Evolutionary conservation across 805 yeast genomes (phyloP).

Genomic region (Candida awuae): DNA sequence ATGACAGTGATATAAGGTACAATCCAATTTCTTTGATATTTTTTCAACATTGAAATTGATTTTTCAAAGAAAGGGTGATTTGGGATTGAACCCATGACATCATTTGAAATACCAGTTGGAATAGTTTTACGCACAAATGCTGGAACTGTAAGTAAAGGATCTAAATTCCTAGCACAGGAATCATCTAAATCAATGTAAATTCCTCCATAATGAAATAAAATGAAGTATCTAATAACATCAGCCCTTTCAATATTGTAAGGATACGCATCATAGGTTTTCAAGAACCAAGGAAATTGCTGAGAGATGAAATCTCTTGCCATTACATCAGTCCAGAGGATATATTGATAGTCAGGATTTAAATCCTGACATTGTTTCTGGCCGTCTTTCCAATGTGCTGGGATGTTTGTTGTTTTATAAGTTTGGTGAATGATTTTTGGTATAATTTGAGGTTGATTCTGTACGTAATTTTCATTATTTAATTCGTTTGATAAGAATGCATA

Average conservation of each 20-base stretch:
- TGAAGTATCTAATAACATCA: slow-evolving; percentile 84
- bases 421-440: slow-evolving; percentile 92
- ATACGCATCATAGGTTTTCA: slow-evolving; percentile 68
- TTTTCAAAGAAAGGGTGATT: slow-evolving; percentile 76
- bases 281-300: slow-evolving; percentile 80
- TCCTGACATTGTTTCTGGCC: slow-evolving; percentile 73
- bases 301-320: slow-evolving; percentile 71
- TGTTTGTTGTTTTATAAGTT: slow-evolving; percentile 70
- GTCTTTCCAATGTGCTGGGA: slow-evolving; percentile 75
- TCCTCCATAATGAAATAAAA: slow-evolving; percentile 78
- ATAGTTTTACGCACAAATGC: slow-evolving; percentile 81
- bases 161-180: slow-evolving; percentile 72
- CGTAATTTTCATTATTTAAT: slow-evolving; percentile 35
- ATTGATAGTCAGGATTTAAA: slow-evolving; percentile 80
- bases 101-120: slow-evolving; percentile 90
- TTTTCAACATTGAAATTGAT: slow-evolving; percentile 54
- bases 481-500: slow-evolving; percentile 61
- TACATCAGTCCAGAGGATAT: slow-evolving; percentile 85
- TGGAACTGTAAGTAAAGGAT: slow-evolving; percentile 72
- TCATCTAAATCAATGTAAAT: slow-evolving; percentile 86
- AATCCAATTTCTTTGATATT: slow-evolving; percentile 66
- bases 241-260: slow-evolving; percentile 82
- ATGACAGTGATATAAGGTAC: slow-evolving; percentile 87
- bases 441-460: slow-evolving; percentile 36
- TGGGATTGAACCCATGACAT: slow-evolving; percentile 86